phyloP scores from a whole-genome alignment of 2,329 filamentous ascomycete species.

The Celoporthe dispersa region DNA sequence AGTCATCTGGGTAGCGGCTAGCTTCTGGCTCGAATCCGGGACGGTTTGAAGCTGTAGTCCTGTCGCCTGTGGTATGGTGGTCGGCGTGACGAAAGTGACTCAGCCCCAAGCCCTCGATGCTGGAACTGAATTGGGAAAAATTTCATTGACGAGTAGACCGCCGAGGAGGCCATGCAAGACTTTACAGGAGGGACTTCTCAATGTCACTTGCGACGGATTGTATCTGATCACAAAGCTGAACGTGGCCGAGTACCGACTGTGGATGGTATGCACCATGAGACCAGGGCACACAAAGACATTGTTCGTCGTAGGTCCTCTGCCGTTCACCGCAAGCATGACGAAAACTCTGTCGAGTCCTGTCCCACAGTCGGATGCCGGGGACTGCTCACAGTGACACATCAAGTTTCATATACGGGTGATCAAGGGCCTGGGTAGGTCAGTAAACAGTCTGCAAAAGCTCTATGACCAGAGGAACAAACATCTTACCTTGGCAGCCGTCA shows the following conservation, averaged over 20 bases:
- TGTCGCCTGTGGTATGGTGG: neutral
- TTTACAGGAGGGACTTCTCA: neutral
- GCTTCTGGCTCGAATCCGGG: neutral
- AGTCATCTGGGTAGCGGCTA: neutral
- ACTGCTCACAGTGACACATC: neutral
- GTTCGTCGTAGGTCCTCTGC: neutral
- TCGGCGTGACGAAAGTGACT: neutral
- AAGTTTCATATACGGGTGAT: constrained; percentile 4
- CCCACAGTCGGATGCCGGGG: neutral
- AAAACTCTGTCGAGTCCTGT: neutral
- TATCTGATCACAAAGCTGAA: neutral
- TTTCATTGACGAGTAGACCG: neutral
- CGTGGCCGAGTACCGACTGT: neutral
- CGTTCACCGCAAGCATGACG: neutral
- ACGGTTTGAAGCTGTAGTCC: neutral
- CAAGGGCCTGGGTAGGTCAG: neutral
- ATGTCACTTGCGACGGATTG: neutral
- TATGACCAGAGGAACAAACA: neutral
- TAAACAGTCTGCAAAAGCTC: neutral
- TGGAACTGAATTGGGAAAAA: neutral
- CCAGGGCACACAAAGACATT: neutral
- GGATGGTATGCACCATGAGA: neutral
- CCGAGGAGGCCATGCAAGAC: neutral
- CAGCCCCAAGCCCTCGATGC: neutral
- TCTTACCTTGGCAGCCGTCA: constrained; percentile 66